Base-by-base conservation (phyloP, 2,329 filamentous ascomycete genomes). In the Exophiala sp. region DNA sequence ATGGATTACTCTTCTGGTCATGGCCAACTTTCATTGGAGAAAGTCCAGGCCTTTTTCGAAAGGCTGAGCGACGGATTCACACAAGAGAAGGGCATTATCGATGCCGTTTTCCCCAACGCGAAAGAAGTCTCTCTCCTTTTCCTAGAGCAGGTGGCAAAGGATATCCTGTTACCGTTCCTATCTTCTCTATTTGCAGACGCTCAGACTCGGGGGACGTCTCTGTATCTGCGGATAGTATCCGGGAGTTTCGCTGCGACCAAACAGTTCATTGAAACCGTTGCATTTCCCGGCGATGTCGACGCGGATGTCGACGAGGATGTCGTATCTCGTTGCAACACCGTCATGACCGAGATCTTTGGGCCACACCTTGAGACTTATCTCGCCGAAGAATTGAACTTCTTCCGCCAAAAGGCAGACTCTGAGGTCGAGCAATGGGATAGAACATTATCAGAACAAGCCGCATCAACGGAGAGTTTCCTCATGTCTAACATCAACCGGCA, bases 401-500 rank as follows among this genome's bases (percentile, higher is more conserved):
- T 97, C 67, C 85, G 83, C 23, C 78, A 78, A 47, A 79, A 83
- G 55, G 88, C 87, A 11, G 85, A 91, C 53, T 73, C 77, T 1
- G 82, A 91, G 62, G 91, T 98, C 3, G 78, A 73, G 5, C 77
- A 81, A 11, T 98, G 93, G 93, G 91, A 96, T 68, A 88, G 88
- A 69, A 88, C 94, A 64, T 76, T 96, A 24, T 87, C 83, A 0
- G 91, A 95, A 61, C 87, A 96, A 68, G 90, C 95, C 59, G 89
- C 88, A 13, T 86, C 85, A 1, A 83, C 87, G 0, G 93, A 98
- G 69, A 93, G 87, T 0, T 95, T 94, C 64, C 93, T 89, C 70
- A 96, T 97, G 91, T 86, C 85, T 19, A 96, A 89, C 65, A 82
- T 97, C 63, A 96, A 91, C 64, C 80, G 93, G 21, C 89, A 95